These are phyloP conservation scores for Rubia peregrina DNA, from an alignment of 305 asterid species.

Conservation along the genomic window DNA sequence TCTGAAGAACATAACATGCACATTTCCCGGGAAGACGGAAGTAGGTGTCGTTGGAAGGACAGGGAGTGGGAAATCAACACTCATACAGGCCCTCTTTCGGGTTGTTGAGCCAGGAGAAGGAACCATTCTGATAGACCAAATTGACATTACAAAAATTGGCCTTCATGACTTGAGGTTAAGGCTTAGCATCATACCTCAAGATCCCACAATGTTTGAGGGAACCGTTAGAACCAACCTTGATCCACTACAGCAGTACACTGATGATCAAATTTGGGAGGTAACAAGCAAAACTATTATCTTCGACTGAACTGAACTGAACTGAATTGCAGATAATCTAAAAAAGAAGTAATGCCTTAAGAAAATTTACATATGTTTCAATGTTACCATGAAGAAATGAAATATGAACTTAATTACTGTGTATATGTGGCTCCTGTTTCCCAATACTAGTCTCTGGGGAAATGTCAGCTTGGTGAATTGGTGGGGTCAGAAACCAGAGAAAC, in stretches of 20 bases:
- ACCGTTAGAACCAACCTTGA: slow-evolving; percentile 87
- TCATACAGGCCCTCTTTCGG: slow-evolving; percentile 87
- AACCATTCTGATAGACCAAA: slow-evolving; percentile 60
- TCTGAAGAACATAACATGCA: slow-evolving; percentile 76
- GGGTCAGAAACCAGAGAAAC: slow-evolving; percentile 62
- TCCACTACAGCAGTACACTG: slow-evolving; percentile 62
- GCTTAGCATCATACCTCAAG: slow-evolving; percentile 97
- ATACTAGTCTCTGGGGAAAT: slow-evolving; percentile 77
- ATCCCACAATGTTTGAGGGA: slow-evolving; percentile 94
- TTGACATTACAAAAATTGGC: slow-evolving; percentile 77
- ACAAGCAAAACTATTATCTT: neutral
- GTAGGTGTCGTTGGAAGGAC: slow-evolving; percentile 97
- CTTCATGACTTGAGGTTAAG: slow-evolving; percentile 84
- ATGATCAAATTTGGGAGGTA: slow-evolving; percentile 89
- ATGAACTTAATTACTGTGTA: neutral
- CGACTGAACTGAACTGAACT: neutral
- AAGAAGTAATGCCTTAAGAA: no score
- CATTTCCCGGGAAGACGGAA: slow-evolving; percentile 84
- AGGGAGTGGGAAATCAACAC: slow-evolving; percentile 97
- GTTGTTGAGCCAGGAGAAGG: slow-evolving; percentile 82
- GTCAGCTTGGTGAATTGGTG: slow-evolving; percentile 73
- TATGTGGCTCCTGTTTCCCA: slow-evolving; percentile 8
- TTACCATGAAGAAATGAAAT: neutral
- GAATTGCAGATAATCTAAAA: no score
- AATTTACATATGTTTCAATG: no score